phyloP scores from a whole-genome alignment of 2,329 filamentous ascomycete species.

The Aspergillus brasiliensis region DNA sequence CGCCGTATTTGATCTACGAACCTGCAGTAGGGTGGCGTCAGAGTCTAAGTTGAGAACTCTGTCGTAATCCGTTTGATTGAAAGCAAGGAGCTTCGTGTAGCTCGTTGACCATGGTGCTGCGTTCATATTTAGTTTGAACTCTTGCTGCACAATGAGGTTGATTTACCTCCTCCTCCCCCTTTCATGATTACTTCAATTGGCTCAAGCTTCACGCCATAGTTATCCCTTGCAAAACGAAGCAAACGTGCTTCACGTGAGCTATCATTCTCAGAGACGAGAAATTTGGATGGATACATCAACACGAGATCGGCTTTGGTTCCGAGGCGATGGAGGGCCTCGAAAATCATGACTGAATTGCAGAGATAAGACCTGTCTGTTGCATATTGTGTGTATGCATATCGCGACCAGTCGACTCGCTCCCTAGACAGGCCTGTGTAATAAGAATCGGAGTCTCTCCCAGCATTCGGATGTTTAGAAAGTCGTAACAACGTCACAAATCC shows the following conservation, averaged over 20 bases:
- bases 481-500: background rate
- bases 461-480: background rate
- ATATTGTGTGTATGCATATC: slow-evolving; percentile 34
- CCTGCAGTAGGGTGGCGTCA: slow-evolving; percentile 58
- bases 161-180: background rate
- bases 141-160: background rate
- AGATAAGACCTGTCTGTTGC: slow-evolving; percentile 34
- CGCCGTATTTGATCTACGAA: background rate
- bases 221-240: background rate
- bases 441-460: background rate
- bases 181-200: background rate
- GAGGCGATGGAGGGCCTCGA: background rate
- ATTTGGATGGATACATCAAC: slow-evolving; percentile 1
- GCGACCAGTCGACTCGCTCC: background rate
- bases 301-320: background rate
- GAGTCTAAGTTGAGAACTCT: slow-evolving; percentile 60
- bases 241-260: background rate
- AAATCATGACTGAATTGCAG: slow-evolving; percentile 39
- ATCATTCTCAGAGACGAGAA: background rate
- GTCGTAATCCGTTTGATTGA: slow-evolving; percentile 64
- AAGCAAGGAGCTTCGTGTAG: slow-evolving; percentile 67
- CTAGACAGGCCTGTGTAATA: background rate
- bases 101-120: slow-evolving; percentile 60
- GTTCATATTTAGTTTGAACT: background rate
- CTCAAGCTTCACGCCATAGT: background rate